phyloP scores from a whole-genome alignment of 2,329 filamentous ascomycete genomes.

The Domatiomyces catenatus region DNA sequence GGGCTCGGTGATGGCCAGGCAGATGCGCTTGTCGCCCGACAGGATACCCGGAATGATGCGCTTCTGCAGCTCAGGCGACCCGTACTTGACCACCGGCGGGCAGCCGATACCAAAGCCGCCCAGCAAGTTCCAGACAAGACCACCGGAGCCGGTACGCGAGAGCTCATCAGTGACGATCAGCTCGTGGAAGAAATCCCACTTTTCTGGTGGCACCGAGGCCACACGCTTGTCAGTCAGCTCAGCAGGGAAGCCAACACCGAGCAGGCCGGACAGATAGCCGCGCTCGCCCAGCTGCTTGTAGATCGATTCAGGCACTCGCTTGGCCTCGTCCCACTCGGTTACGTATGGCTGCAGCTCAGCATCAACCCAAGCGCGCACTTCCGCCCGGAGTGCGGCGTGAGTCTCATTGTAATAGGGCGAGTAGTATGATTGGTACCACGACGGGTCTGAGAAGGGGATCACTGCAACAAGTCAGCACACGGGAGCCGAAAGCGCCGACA shows the following conservation, averaged over 20 bases:
- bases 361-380: conserved; percentile 86
- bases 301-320: conserved; percentile 70
- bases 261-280: conserved; percentile 78
- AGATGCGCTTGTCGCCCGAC: conserved; percentile 89
- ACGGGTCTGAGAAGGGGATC: conserved; percentile 81
- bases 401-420: conserved; percentile 94
- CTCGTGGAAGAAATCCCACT: conserved; percentile 98
- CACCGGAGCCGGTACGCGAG: conserved; percentile 73
- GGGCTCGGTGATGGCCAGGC: conserved; percentile 90
- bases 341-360: conserved; percentile 79
- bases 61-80: conserved; percentile 68
- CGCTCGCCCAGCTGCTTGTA: conserved; percentile 92
- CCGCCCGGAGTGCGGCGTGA: conserved; percentile 76
- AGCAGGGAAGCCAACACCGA: conserved; percentile 64
- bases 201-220: conserved; percentile 64
- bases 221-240: conserved; percentile 58
- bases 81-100: conserved; percentile 83
- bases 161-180: conserved; percentile 90
- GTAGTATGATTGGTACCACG: conserved; percentile 94
- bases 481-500: neutral
- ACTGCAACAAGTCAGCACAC: conserved; percentile 33
- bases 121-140: conserved; percentile 91
- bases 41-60: conserved; percentile 80
- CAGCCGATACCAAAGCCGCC: conserved; percentile 94
- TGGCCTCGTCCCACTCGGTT: conserved; percentile 92